A percentile compares a stretch with the other conserved stretches of the same genome.
These are phyloP conservation scores for Silybum marianum DNA, from an alignment of 129 eudicot species.

Conservation along the genomic window DNA sequence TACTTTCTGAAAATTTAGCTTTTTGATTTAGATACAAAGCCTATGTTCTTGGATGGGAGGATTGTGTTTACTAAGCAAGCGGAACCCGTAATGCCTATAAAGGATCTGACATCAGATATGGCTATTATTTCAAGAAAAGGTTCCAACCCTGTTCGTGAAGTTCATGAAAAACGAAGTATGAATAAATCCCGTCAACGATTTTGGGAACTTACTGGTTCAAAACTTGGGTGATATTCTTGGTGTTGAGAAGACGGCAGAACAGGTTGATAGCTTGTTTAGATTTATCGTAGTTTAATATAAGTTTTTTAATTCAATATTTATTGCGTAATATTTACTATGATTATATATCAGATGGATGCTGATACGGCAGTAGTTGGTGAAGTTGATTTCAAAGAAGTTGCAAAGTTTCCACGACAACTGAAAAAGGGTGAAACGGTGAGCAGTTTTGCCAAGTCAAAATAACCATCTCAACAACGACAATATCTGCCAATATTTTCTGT, in stretches of 20 bases:
- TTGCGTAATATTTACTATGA: not conserved
- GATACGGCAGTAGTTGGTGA: conserved; percentile 74
- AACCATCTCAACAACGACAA: conserved; percentile 62
- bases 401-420: conserved; percentile 63
- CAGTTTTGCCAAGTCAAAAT: conserved; percentile 62
- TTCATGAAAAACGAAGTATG: conserved; percentile 68
- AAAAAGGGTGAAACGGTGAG: conserved; percentile 67
- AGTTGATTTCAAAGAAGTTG: conserved; percentile 73
- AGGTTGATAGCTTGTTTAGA: conserved; percentile 28
- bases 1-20: no score
- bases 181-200: conserved; percentile 76
- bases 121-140: no score
- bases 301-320: no score
- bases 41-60: no score
- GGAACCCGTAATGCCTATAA: no score
- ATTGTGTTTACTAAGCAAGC: no score
- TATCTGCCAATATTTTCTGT: conserved; percentile 70
- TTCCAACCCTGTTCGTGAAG: conserved; percentile 67
- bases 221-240: conserved; percentile 76
- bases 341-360: conserved; percentile 55
- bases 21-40: no score
- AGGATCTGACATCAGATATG: no score
- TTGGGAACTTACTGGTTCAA: conserved; percentile 82
- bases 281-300: not conserved
- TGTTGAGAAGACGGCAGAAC: conserved; percentile 74